Evolutionary conservation across 208 protist genomes (phyloP).

Genomic region (Trypanosomatidae sp.): DNA sequence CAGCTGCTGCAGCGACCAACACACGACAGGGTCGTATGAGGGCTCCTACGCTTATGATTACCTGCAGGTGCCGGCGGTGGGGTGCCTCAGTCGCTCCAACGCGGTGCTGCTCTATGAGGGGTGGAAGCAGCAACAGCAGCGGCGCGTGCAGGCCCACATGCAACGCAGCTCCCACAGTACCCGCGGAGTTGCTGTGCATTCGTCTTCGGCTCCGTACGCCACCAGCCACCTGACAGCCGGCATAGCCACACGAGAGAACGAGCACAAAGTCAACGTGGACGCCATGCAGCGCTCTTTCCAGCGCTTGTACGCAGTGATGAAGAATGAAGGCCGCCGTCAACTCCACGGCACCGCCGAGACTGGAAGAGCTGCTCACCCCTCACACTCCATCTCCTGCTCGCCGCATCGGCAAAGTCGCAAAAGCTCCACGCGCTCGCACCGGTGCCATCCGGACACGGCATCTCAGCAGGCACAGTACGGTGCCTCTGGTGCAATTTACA

Average conservation of each 20-base stretch:
- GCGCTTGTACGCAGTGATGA: slow-evolving; percentile 5
- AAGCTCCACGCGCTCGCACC: background rate
- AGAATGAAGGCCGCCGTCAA: slow-evolving; percentile 3
- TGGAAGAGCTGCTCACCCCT: background rate
- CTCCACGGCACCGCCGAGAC: background rate
- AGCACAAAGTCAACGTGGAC: background rate
- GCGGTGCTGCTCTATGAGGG: slow-evolving; percentile 1
- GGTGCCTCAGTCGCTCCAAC: background rate
- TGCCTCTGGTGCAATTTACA: background rate
- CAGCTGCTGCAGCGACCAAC: background rate
- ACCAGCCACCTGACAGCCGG: background rate
- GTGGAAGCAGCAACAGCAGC: background rate
- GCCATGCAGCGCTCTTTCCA: slow-evolving; percentile 7
- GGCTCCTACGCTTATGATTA: slow-evolving; percentile 20
- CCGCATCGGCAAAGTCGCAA: background rate
- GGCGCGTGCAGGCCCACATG: background rate
- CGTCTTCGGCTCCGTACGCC: background rate
- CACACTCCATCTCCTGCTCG: background rate
- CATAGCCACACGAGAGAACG: background rate
- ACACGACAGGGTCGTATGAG: background rate
- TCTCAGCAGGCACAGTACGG: slow-evolving; percentile 2
- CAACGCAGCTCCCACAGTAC: background rate
- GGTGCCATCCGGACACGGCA: background rate
- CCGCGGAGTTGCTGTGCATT: background rate
- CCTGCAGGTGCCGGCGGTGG: slow-evolving; percentile 10